Percentiles rank a stretch among this genome's conserved stretches.
These are phyloP conservation scores for Naganishia kalamii DNA, from an alignment of 768 basidiomycete genomes.

Conservation along the genomic window DNA sequence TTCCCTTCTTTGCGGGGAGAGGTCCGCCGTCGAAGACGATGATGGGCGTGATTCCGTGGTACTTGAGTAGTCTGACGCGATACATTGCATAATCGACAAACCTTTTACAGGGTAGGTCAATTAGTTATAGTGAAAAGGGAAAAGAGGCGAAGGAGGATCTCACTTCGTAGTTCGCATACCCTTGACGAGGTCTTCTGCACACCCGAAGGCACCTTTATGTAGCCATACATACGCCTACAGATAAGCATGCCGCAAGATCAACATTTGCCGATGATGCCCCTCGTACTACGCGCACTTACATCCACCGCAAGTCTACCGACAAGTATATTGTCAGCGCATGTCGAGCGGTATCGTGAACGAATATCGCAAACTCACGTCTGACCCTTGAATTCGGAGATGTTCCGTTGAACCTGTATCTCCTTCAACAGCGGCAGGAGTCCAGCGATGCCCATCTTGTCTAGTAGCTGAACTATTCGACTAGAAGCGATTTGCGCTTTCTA, in stretches of 20 bases:
- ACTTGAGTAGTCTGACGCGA: constrained; percentile 72
- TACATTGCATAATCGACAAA: constrained; percentile 97
- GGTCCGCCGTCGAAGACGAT: constrained; percentile 95
- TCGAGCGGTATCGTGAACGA: background rate
- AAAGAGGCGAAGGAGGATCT: constrained; percentile 40
- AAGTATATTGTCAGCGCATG: background rate
- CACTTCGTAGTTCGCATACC: constrained; percentile 78
- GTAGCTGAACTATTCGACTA: background rate
- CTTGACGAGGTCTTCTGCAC: constrained; percentile 81
- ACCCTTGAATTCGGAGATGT: constrained; percentile 74
- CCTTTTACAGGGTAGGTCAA: constrained; percentile 48
- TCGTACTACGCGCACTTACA: background rate
- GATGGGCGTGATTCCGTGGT: constrained; percentile 78
- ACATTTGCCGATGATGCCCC: background rate
- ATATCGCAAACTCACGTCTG: constrained; percentile 53
- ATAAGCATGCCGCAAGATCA: background rate
- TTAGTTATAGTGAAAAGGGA: constrained; percentile 5
- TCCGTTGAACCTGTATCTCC: constrained; percentile 70
- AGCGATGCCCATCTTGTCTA: constrained; percentile 70
- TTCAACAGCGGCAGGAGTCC: constrained; percentile 85
- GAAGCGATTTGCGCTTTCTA: no score
- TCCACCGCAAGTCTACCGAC: background rate
- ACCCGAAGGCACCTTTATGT: constrained; percentile 70
- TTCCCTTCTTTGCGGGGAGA: constrained; percentile 86
- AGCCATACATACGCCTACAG: constrained; percentile 61